Evolutionary conservation across 2,329 filamentous ascomycete genomes (phyloP), one percentile per base, ranked within the genome.

Genomic region (Diplodia scrobiculata): DNA sequence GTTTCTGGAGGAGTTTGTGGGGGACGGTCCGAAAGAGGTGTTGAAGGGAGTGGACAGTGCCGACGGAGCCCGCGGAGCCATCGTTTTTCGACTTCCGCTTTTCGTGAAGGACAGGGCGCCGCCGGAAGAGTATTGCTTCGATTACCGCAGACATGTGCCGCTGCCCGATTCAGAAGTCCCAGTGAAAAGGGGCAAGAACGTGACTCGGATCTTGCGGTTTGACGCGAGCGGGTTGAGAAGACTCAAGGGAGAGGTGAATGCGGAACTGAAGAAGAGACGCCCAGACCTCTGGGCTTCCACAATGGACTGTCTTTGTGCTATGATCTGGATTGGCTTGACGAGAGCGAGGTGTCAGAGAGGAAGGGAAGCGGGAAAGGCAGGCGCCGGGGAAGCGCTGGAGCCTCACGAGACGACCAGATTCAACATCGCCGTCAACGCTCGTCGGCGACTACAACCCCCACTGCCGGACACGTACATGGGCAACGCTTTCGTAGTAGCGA

Each of bases 271-370:
- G 19, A 25, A 19, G 21, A 29, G 2, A 14, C 14, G 10, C 48
- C n/a, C 21, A 7, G n/a, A 13, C 9, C n/a, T 14, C 3, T 64
- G 34, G 47, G 34, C 32, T 3, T 55, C 63, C 9, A 50, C 50
- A 1, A 47, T 9, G 3, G 63, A 65, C 25, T 47, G 36, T 6
- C 25, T 65, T 7, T 54, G 25, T 5, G 63, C 63, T 4, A 17
- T 65, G 19, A 34, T 59, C 5, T 65, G 63, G 63, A 21, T 50
- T 6, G n/a, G 29, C 25, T 27, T 65, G 11, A 65, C 51, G 27
- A 48, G 52, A 19, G 50, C 36, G 13, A 32, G 62, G 11, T 58
- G 7, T 13, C 9, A 5, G 17, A 17, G 38, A 27, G 25, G 25
- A 19, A 47, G 54, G 14, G 36, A 13, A 4, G 14, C 14, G 51